phyloP scores from a whole-genome alignment of 2,329 filamentous ascomycete genomes.

The Xylariaceae sp. region DNA sequence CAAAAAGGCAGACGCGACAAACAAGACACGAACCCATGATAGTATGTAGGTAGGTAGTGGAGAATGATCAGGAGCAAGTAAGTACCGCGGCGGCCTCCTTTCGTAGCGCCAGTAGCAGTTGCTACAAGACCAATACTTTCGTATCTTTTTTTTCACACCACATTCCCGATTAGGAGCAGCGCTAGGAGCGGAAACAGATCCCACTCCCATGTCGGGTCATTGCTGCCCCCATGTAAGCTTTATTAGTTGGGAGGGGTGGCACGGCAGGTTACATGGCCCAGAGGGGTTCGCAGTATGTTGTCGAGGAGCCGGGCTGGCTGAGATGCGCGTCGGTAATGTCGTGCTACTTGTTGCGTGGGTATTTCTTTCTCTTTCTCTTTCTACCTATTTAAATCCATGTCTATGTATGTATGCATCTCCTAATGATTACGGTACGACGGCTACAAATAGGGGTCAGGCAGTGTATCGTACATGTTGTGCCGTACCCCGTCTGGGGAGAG shows the following conservation, averaged over 20 bases:
- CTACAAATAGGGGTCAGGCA: too few species aligned
- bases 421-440: not conserved
- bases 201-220: conserved; percentile 21
- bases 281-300: conserved; percentile 17
- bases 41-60: conserved; percentile 2
- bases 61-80: conserved; percentile 19
- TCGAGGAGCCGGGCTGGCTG: conserved; percentile 12
- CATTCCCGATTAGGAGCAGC: conserved; percentile 33
- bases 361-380: too few species aligned
- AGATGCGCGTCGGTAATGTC: conserved; percentile 4
- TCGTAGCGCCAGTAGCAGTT: too few species aligned
- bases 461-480: too few species aligned
- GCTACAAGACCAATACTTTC: too few species aligned
- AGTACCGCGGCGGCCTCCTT: too few species aligned
- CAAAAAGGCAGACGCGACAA: conserved; percentile 13
- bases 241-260: conserved; percentile 24
- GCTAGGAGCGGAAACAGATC: conserved; percentile 28
- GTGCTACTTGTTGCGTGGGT: not conserved
- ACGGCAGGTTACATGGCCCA: conserved; percentile 22
- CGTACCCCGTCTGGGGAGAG: too few species aligned
- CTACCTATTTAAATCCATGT: not conserved
- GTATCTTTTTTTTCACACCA: conserved; percentile 24
- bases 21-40: conserved; percentile 16
- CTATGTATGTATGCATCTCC: not conserved
- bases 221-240: conserved; percentile 18